These are phyloP conservation scores for Apiospora hydei DNA, from an alignment of 2,329 filamentous ascomycete species.

Conservation along the genomic window DNA sequence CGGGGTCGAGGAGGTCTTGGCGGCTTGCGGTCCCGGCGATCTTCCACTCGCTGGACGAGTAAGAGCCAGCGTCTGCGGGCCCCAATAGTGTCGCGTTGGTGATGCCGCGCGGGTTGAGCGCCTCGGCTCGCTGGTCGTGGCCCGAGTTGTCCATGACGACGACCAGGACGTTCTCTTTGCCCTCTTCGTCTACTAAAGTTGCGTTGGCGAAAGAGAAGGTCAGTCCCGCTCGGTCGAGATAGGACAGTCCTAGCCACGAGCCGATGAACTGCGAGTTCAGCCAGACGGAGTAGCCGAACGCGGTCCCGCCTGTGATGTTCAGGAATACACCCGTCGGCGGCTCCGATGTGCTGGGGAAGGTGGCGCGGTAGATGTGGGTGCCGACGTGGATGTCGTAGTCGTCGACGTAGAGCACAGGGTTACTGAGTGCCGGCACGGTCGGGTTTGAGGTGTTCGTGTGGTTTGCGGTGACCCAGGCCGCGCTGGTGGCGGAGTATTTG, in stretches of 20 bases:
- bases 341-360: slow-evolving; percentile 49
- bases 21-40: slow-evolving; percentile 64
- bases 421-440: slow-evolving; percentile 54
- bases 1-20: slow-evolving; percentile 58
- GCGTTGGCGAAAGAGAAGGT: slow-evolving; percentile 59
- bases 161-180: slow-evolving; percentile 55
- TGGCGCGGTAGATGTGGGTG: slow-evolving; percentile 61
- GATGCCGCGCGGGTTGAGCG: slow-evolving; percentile 59
- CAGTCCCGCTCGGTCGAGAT: slow-evolving; percentile 44
- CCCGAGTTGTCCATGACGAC: slow-evolving; percentile 67
- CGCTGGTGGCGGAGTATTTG: slow-evolving; percentile 51
- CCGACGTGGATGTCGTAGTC: slow-evolving; percentile 64
- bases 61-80: slow-evolving; percentile 28
- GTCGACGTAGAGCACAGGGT: slow-evolving; percentile 63
- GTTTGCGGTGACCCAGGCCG: slow-evolving; percentile 56
- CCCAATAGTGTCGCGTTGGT: slow-evolving; percentile 58
- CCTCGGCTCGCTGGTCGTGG: slow-evolving; percentile 60
- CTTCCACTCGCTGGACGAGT: slow-evolving; percentile 61
- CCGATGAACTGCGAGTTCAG: slow-evolving; percentile 64
- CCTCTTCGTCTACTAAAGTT: slow-evolving; percentile 46
- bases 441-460: slow-evolving; percentile 57
- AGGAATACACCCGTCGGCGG: slow-evolving; percentile 54
- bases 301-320: slow-evolving; percentile 59
- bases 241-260: slow-evolving; percentile 59
- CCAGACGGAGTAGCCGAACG: slow-evolving; percentile 65